phyloP scores from a whole-genome alignment of 108 stramenopile species.

The Epipyxis sp. region DNA sequence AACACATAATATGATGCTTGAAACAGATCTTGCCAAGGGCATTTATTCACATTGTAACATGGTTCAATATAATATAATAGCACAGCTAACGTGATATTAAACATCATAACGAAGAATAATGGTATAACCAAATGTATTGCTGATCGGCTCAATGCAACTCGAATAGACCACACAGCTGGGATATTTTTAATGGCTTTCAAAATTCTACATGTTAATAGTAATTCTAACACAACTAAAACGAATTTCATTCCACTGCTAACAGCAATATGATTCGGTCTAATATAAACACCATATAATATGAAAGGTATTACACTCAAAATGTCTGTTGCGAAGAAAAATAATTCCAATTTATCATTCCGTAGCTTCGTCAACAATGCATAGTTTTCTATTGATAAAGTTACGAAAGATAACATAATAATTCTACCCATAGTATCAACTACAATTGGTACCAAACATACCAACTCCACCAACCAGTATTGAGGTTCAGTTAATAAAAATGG shows the following conservation, averaged over 20 bases:
- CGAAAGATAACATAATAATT: not conserved
- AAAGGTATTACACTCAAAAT: not conserved
- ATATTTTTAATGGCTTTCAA: not conserved
- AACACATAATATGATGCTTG: not conserved
- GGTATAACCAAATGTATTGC: slow-evolving; percentile 4
- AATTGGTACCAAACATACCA: not conserved
- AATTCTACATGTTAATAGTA: not conserved
- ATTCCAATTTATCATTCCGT: not conserved
- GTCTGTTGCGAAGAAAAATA: not conserved
- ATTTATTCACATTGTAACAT: slow-evolving; percentile 17
- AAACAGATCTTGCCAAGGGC: slow-evolving; percentile 16
- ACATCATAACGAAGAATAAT: slow-evolving; percentile 16
- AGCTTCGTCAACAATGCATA: not conserved
- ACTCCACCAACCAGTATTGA: not conserved
- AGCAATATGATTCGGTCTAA: not conserved
- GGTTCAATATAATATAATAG: not conserved
- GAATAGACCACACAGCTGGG: not conserved
- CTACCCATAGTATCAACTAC: not conserved
- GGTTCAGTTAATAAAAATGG: not conserved
- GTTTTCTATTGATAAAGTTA: not conserved
- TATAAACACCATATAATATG: not conserved
- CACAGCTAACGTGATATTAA: slow-evolving; percentile 1
- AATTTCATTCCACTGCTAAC: not conserved
- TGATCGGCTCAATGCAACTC: not conserved
- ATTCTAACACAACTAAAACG: not conserved